These are phyloP conservation scores for Abelmoschus esculentus DNA, from an alignment of 345 rosid species.

Conservation along the genomic window DNA sequence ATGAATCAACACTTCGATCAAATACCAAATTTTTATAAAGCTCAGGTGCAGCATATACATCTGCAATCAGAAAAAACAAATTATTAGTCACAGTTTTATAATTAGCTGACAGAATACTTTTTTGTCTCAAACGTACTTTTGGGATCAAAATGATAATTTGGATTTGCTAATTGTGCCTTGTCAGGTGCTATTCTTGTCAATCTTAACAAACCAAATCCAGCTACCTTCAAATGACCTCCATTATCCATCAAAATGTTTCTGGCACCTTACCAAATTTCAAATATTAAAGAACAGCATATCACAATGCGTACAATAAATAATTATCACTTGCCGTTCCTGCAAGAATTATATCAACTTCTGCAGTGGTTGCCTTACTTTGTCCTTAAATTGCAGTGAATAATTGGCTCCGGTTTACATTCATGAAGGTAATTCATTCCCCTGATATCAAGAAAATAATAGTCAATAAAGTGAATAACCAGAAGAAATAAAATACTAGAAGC, in stretches of 20 bases:
- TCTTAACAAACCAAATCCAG: conserved; percentile 80
- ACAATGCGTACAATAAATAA: conserved; percentile 12
- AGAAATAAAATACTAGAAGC: neutral
- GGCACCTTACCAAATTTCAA: conserved; percentile 94
- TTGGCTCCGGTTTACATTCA: conserved; percentile 77
- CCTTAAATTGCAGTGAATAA: conserved; percentile 83
- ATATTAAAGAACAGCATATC: conserved; percentile 51
- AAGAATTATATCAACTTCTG: conserved; percentile 28
- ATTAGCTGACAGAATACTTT: neutral
- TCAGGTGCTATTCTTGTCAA: conserved; percentile 48
- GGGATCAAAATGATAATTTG: conserved; percentile 36
- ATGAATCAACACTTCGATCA: conserved; percentile 74
- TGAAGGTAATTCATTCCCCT: conserved; percentile 79
- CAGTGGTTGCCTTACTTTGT: conserved; percentile 82
- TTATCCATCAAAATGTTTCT: conserved; percentile 98
- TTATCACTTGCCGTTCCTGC: conserved; percentile 13
- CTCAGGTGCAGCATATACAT: conserved; percentile 78
- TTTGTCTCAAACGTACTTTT: conserved; percentile 43
- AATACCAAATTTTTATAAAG: conserved; percentile 49
- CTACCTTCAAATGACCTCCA: conserved; percentile 73
- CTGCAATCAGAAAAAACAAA: conserved; percentile 29
- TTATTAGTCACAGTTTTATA: neutral
- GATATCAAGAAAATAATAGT: conserved; percentile 24
- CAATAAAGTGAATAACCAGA: neutral
- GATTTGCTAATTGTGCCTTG: conserved; percentile 43